Evolutionary conservation across 495 filamentous ascomycete genomes (phyloP).

Genomic region (Geopyxis carbonaria): DNA sequence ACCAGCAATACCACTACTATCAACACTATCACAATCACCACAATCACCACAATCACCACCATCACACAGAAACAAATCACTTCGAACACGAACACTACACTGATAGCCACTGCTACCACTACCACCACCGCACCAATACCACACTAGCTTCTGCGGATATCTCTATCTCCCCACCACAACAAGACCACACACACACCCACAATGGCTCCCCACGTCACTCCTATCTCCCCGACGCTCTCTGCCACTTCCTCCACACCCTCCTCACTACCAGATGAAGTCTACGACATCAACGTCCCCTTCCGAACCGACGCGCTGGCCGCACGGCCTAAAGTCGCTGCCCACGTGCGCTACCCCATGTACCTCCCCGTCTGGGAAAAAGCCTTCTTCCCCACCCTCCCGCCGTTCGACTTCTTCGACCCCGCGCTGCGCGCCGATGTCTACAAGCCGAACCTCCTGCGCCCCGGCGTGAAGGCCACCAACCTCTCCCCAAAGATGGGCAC

Average conservation of each 20-base stretch:
- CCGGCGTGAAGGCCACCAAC: conserved; percentile 15
- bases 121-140: not conserved
- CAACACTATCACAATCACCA: too few species aligned
- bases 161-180: not conserved
- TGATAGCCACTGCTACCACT: not conserved
- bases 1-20: too few species aligned
- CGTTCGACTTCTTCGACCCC: conserved; percentile 28
- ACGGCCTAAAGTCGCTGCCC: not conserved
- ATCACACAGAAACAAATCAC: too few species aligned
- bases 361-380: conserved; percentile 50
- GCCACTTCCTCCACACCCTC: conserved; percentile 12
- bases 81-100: not conserved
- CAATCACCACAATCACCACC: too few species aligned
- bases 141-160: not conserved
- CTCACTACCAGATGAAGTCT: conserved; percentile 33
- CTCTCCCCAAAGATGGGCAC: conserved; percentile 54
- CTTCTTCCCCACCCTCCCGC: conserved; percentile 23
- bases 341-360: conserved; percentile 48
- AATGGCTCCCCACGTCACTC: conserved; percentile 20
- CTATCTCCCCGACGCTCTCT: conserved; percentile 2
- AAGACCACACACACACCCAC: conserved; percentile 1
- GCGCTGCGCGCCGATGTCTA: conserved; percentile 26
- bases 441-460: conserved; percentile 25
- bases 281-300: conserved; percentile 43
- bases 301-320: conserved; percentile 23